phyloP scores from a whole-genome alignment of 495 filamentous ascomycete genomes.

The Tuber microsphaerosporum region DNA sequence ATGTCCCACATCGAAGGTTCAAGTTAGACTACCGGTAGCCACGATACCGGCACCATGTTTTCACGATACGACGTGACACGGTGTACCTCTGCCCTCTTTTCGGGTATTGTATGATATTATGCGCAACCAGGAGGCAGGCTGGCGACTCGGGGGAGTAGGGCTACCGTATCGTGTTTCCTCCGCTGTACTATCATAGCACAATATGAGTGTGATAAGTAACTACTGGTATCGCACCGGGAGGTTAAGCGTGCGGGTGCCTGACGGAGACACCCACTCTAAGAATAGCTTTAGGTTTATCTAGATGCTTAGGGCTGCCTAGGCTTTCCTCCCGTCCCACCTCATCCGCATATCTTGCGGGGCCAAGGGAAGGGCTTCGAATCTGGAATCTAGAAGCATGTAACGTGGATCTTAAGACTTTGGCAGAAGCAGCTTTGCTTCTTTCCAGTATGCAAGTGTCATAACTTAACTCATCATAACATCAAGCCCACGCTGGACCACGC shows the following conservation, averaged over 20 bases:
- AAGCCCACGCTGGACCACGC: not conserved
- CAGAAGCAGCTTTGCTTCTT: not conserved
- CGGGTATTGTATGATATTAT: not conserved
- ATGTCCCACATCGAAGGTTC: not conserved
- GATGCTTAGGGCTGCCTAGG: not conserved
- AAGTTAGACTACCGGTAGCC: not conserved
- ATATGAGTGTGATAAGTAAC: too few relatives aligned
- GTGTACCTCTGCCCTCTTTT: not conserved
- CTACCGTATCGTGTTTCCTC: not conserved
- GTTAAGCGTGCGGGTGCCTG: not conserved
- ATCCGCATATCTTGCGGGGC: too few relatives aligned
- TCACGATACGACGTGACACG: not conserved
- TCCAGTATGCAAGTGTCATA: too few relatives aligned
- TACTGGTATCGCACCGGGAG: not conserved
- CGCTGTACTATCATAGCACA: too few relatives aligned
- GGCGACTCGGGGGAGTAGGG: not conserved
- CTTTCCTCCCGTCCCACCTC: not conserved
- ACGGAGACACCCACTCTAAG: not conserved
- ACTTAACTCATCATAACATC: not conserved
- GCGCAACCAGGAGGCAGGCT: not conserved
- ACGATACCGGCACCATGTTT: not conserved
- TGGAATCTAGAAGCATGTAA: not conserved
- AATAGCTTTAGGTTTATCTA: not conserved
- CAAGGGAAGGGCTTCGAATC: not conserved
- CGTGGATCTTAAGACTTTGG: not conserved